Base-by-base conservation (phyloP, 2,329 filamentous ascomycete genomes). In the Apiospora marii region DNA sequence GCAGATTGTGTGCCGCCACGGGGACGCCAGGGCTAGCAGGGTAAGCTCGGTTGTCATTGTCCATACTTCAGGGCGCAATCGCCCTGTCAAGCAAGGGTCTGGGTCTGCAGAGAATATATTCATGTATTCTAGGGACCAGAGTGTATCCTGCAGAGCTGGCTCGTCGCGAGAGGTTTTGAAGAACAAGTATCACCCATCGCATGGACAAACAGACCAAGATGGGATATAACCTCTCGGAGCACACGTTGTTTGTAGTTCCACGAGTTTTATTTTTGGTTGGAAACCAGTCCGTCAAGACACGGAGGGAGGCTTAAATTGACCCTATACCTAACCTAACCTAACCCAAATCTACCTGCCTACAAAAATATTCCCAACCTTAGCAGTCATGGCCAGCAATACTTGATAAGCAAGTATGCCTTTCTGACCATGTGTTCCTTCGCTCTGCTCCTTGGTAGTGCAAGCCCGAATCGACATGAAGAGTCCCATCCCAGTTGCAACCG, bases 401-500 rank as follows among this genome's bases (percentile, higher is more conserved):
- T 37, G 53, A n/a, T 27, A 61, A 64, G 34, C 58, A 64, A 41
- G 58, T n/a, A 34, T 51, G 13, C 5, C 22, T 16, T 37, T n/a
- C 7, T 16, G 22, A 16, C 53, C 30, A 61, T 61, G 22, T 34
- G 8, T 61, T 30, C 53, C 30, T 34, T 34, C 27, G 34, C 53
- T 61, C 22, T 61, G 30, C 30, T 61, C 30, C 4, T 53, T 53
- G 49, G 19, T 34, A 14, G 27, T 10, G 34, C 58, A 64, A 64
- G 58, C 58, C 58, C 58, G 22, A 64, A 64, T 14, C 24, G 34
- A 64, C 58, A 64, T 41, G 12, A 64, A 41, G n/a, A 24, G 19
- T 64, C 46, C 46, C 46, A 49, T 24, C 34, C 34, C 34, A 24
- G 19, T n/a, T 64, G 58, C 58, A 22, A 64, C 58, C 58, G 58